phyloP scores from a whole-genome alignment of 2,329 filamentous ascomycete genomes.

The Aspergillus luchuensis region DNA sequence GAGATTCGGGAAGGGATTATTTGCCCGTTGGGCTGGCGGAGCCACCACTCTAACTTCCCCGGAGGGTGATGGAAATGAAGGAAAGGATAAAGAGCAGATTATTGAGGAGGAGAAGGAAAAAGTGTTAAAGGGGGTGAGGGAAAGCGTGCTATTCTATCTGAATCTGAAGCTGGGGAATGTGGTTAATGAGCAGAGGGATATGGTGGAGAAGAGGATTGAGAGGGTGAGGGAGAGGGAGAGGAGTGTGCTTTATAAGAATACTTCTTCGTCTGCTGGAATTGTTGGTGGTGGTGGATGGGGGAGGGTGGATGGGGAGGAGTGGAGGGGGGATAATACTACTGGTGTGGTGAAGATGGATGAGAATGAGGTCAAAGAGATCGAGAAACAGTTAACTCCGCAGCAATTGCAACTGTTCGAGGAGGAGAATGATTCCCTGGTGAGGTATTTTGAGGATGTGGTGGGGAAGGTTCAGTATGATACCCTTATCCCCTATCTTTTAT shows the following conservation, averaged over 20 bases:
- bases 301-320: not conserved
- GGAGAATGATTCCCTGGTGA: slow-evolving; percentile 89
- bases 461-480: slow-evolving; percentile 78
- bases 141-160: slow-evolving; percentile 82
- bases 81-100: slow-evolving; percentile 67
- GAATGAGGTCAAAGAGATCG: slow-evolving; percentile 43
- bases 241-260: slow-evolving; percentile 66
- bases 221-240: slow-evolving; percentile 87
- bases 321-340: not conserved
- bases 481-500: no score
- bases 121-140: slow-evolving; percentile 69
- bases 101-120: slow-evolving; percentile 70
- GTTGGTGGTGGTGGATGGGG: not conserved
- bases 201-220: slow-evolving; percentile 88
- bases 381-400: slow-evolving; percentile 71
- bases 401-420: slow-evolving; percentile 92
- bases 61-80: slow-evolving; percentile 38
- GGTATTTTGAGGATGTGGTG: slow-evolving; percentile 90
- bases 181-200: slow-evolving; percentile 75
- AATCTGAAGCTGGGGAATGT: slow-evolving; percentile 74
- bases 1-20: slow-evolving; percentile 60
- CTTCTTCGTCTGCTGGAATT: no score
- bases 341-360: slow-evolving; percentile 29
- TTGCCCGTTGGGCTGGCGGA: slow-evolving; percentile 60
- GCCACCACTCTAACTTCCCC: slow-evolving; percentile 48